Evolutionary conservation across 1,284 basidiomycete genomes (phyloP).

Genomic region (Apiotrichum gracile): DNA sequence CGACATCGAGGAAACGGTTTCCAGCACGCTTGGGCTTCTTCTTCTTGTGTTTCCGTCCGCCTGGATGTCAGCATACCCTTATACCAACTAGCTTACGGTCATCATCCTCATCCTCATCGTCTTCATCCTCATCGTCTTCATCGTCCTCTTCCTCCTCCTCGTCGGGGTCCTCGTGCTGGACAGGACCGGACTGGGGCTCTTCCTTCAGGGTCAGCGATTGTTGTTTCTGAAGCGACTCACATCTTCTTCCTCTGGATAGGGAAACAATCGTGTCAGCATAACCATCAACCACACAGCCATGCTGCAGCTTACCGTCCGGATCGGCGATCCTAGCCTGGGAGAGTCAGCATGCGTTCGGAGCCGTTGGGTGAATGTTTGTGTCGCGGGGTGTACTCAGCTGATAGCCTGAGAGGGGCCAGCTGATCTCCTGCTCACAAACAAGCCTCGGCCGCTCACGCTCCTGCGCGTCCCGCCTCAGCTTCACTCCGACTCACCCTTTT

Average conservation of each 20-base stretch:
- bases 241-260: conserved; percentile 18
- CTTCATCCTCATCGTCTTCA: conserved; percentile 48
- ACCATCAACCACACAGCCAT: not conserved
- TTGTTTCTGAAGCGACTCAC: conserved; percentile 11
- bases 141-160: conserved; percentile 26
- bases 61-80: not conserved
- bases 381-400: no score
- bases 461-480: not conserved
- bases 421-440: no score
- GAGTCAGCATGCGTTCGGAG: no score
- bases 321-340: conserved; percentile 32
- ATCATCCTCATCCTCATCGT: conserved; percentile 50
- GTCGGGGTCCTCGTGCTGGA: conserved; percentile 19
- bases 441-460: not conserved
- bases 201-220: not conserved
- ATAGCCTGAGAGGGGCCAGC: no score
- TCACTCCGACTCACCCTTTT: conserved; percentile 34
- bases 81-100: conserved; percentile 18
- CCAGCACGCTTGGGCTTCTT: conserved; percentile 52
- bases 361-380: no score
- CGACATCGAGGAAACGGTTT: conserved; percentile 87
- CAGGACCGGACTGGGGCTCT: not conserved
- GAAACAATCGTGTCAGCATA: not conserved
- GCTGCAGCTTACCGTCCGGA: conserved; percentile 30
- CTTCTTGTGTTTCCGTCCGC: conserved; percentile 19